Base-by-base conservation (phyloP, 2,329 filamentous ascomycete genomes). In the Sporothrix dimorphospora region DNA sequence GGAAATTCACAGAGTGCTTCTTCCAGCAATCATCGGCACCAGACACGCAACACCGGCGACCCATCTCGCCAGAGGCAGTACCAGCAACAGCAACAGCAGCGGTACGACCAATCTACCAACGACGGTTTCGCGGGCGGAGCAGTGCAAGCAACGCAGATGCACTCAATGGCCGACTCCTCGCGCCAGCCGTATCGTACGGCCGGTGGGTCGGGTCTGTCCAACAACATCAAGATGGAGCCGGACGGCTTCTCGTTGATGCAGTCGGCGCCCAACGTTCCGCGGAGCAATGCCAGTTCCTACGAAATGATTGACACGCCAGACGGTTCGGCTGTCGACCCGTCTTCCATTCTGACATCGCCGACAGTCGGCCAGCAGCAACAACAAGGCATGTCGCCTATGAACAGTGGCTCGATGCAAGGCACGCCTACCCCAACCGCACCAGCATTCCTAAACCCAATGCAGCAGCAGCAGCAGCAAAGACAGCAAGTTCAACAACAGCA, bases 271-370 rank as follows among this genome's bases (percentile, higher is more conserved):
- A 79, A 80, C 1, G 77, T 82, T 12, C 77, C 80, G 1, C 81
- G 81, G 19, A 82, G 79, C 76, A 79, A 78, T 34, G 77, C 81
- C 42, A 82, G 81, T 70, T 79, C 81, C 3, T 81, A 80, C 55
- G 81, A 82, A 19, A 73, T 75, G 27, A 67, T 67, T 2, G 71
- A 67, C 53, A 77, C 73, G 51, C 76, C 77, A 2, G 76, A 79
- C 24, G 74, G 74, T 51, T 63, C 72, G 3, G 53, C 71, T 9
- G 49, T 74, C 27, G 85, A 87, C 65, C 83, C 83, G 21, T 57
- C 49, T 1, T 78, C 82, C 0, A 80, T 86, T 45, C 79, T 86
- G 21, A 80, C 82, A 0, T 86, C 86, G 2, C 84, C 84, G 3
- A 79, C 79, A 8, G 75, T 72, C 30, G 42, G 42, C 9, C 66